These are phyloP conservation scores for Diaporthe helianthi DNA, from an alignment of 2,329 filamentous ascomycete genomes.

Conservation along the genomic window DNA sequence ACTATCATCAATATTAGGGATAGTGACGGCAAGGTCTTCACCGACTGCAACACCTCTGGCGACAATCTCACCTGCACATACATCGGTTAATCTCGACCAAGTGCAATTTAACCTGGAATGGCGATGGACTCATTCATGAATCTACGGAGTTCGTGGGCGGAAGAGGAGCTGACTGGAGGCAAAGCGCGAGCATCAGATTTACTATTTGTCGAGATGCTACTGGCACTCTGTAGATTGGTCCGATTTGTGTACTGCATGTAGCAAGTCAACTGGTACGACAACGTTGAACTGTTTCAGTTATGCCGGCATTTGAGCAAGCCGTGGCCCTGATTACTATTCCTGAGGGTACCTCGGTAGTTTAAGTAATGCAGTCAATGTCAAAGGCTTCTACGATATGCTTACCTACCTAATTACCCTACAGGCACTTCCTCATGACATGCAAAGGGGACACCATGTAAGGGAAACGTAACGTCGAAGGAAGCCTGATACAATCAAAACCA, in stretches of 20 bases:
- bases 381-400: not conserved
- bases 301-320: not conserved
- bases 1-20: conserved; percentile 46
- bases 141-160: not conserved
- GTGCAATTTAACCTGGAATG: no score
- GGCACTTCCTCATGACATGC: not conserved
- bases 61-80: conserved; percentile 44
- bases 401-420: no score
- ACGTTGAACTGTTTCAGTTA: no score
- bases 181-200: not conserved
- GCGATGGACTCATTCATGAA: not conserved
- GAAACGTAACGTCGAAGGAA: not conserved
- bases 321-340: not conserved
- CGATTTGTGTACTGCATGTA: not conserved
- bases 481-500: not conserved
- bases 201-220: conserved; percentile 1
- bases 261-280: conserved; percentile 8
- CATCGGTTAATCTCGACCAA: conserved; percentile 26
- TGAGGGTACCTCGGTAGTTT: no score
- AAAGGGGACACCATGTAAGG: not conserved
- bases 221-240: not conserved
- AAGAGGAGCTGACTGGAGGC: not conserved
- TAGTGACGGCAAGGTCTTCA: conserved; percentile 21
- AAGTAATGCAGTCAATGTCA: not conserved
- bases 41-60: conserved; percentile 28